Conservation (phyloP, 495 filamentous ascomycete genomes). For the Trichoderma erinaceum region DNA sequence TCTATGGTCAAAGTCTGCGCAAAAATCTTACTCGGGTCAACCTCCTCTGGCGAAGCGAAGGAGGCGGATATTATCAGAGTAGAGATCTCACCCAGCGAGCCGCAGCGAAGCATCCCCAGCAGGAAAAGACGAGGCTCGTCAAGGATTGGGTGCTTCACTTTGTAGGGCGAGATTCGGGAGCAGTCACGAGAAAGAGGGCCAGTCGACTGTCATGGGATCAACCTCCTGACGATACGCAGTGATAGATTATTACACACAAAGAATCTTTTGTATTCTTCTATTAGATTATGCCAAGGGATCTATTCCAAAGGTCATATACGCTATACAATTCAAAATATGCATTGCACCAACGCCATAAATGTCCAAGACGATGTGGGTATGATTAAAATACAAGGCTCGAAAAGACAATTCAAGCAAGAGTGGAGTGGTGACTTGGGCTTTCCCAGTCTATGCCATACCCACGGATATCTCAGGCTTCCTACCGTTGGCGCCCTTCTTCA, state of each 20-base stretch:
- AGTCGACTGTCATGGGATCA: constrained; percentile 14
- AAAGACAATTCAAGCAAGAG: background rate
- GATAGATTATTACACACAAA: background rate
- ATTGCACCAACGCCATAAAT: too few relatives aligned
- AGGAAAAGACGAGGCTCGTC: constrained; percentile 60
- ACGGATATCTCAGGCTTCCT: constrained; percentile 5
- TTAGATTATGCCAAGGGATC: constrained; percentile 7
- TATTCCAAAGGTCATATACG: background rate
- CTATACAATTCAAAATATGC: background rate
- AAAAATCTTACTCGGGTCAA: constrained; percentile 64
- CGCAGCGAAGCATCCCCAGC: constrained; percentile 38
- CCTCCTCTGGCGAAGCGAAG: constrained; percentile 50
- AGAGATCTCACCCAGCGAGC: constrained; percentile 31
- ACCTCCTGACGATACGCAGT: constrained; percentile 19
- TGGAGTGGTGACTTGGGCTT: background rate
- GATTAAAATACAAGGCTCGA: background rate
- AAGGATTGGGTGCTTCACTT: constrained; percentile 69
- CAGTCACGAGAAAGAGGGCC: background rate
- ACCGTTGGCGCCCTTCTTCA: constrained; percentile 27
- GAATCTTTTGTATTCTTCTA: background rate
- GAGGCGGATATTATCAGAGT: constrained; percentile 36
- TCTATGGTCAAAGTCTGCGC: constrained; percentile 70
- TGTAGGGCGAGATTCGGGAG: constrained; percentile 42
- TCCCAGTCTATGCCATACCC: background rate
- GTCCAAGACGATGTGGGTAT: background rate